Evolutionary conservation across 306 rosid species (phyloP).

Genomic region (Cicer bijugum): DNA sequence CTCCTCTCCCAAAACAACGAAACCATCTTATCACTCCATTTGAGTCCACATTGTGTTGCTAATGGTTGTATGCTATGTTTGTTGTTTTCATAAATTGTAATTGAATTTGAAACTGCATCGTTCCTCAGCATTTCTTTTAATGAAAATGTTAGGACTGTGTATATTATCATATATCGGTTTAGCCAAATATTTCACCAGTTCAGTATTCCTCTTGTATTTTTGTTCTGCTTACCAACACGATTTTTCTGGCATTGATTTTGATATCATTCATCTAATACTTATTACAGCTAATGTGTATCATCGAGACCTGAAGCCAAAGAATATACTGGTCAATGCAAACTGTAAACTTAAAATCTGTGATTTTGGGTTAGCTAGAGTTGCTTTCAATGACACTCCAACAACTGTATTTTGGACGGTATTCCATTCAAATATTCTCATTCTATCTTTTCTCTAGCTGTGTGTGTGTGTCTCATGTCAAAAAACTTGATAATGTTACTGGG

Average conservation of each 20-base stretch:
- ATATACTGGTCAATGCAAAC: conserved; percentile 95
- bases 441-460: conserved; percentile 4
- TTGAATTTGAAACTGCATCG: conserved; percentile 14
- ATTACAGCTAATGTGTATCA: conserved; percentile 93
- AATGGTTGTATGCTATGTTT: not conserved
- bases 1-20: not conserved
- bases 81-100: not conserved
- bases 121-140: conserved; percentile 32
- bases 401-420: conserved; percentile 97
- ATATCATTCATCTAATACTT: conserved; percentile 47
- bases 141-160: conserved; percentile 15
- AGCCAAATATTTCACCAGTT: not conserved
- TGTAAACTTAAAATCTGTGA: conserved; percentile 96
- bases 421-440: conserved; percentile 27
- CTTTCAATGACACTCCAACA: conserved; percentile 85
- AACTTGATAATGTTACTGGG: not conserved
- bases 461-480: conserved; percentile 21
- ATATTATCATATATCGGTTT: not conserved
- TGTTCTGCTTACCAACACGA: conserved; percentile 1
- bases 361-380: conserved; percentile 96
- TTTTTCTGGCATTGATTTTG: conserved; percentile 26
- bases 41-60: conserved; percentile 5
- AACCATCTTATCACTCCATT: not conserved
- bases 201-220: conserved; percentile 29
- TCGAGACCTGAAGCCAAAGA: conserved; percentile 96